Evolutionary conservation across 2,329 filamentous ascomycete species (phyloP).

Genomic region (Cordyceps javanica): DNA sequence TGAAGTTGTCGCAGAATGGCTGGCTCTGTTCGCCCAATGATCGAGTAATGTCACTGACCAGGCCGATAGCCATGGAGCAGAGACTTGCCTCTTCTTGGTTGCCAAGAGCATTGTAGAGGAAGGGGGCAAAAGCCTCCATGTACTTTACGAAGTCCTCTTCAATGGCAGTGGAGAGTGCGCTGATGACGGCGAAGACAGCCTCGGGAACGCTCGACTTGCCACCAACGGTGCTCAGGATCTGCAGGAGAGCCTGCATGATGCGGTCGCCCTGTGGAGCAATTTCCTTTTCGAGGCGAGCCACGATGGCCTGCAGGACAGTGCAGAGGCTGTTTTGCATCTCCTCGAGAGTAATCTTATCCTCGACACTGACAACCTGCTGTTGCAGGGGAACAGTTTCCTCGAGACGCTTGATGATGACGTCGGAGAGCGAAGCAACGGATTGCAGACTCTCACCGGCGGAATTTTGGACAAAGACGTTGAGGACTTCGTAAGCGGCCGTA

Average conservation of each 20-base stretch:
- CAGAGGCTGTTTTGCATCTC: constrained; percentile 96
- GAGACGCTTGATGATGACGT: constrained; percentile 83
- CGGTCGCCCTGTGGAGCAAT: constrained; percentile 84
- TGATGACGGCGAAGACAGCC: constrained; percentile 85
- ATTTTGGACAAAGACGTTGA: constrained; percentile 90
- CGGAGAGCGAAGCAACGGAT: constrained; percentile 74
- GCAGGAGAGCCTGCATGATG: constrained; percentile 85
- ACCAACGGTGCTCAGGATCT: constrained; percentile 70
- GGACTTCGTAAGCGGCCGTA: constrained; percentile 93
- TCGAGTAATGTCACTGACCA: constrained; percentile 93
- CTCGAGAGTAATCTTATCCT: constrained; percentile 91
- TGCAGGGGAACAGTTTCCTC: constrained; percentile 87
- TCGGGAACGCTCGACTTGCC: constrained; percentile 92
- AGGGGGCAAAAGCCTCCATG: constrained; percentile 92
- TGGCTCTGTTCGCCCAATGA: constrained; percentile 85
- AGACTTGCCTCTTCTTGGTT: constrained; percentile 94
- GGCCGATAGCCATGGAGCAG: constrained; percentile 94
- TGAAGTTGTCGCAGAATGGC: constrained; percentile 94
- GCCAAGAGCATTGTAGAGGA: constrained; percentile 86
- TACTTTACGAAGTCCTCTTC: constrained; percentile 94
- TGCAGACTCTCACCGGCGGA: constrained; percentile 79
- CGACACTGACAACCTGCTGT: constrained; percentile 88
- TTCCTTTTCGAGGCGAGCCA: constrained; percentile 85
- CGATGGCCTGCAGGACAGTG: constrained; percentile 85
- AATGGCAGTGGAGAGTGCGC: constrained; percentile 82